These are phyloP conservation scores for Gryganskiella cystojenkinii DNA, from an alignment of 192 early-diverging fungal species.

Conservation along the genomic window DNA sequence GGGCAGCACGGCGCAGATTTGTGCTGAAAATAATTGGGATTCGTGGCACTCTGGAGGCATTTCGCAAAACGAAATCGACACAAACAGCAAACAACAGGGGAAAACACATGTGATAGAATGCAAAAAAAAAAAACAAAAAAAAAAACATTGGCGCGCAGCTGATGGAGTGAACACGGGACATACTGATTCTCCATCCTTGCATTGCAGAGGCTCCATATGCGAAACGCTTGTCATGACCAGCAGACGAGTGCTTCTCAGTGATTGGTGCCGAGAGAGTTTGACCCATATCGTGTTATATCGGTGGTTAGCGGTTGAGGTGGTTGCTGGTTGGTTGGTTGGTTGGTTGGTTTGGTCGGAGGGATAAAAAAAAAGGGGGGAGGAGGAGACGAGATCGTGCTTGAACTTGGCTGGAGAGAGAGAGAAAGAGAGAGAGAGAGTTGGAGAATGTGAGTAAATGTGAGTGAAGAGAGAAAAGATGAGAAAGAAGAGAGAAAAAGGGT, in stretches of 20 bases:
- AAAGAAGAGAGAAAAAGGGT: background rate
- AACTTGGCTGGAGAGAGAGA: background rate
- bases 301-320: too few species aligned
- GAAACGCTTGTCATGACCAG: constrained; percentile 78
- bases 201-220: constrained; percentile 90
- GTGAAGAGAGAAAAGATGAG: background rate
- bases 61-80: constrained; percentile 10
- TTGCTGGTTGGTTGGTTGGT: constrained; percentile 2
- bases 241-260: constrained; percentile 85
- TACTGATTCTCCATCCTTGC: constrained; percentile 98
- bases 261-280: constrained; percentile 97
- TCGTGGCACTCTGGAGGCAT: background rate
- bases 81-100: constrained; percentile 4
- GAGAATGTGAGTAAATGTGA: background rate
- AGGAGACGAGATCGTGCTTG: background rate
- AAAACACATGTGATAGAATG: constrained; percentile 2
- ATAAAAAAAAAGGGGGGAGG: background rate
- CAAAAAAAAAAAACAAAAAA: constrained; percentile 28
- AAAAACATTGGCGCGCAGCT: background rate
- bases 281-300: constrained; percentile 73
- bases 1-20: constrained; percentile 5
- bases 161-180: constrained; percentile 26
- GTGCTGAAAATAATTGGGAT: background rate
- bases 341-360: background rate
- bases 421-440: background rate